Percentiles rank a stretch among this genome's conserved stretches.
Conservation (phyloP, 192 early-diverging fungal genomes). For the Mortierella alpina region DNA sequence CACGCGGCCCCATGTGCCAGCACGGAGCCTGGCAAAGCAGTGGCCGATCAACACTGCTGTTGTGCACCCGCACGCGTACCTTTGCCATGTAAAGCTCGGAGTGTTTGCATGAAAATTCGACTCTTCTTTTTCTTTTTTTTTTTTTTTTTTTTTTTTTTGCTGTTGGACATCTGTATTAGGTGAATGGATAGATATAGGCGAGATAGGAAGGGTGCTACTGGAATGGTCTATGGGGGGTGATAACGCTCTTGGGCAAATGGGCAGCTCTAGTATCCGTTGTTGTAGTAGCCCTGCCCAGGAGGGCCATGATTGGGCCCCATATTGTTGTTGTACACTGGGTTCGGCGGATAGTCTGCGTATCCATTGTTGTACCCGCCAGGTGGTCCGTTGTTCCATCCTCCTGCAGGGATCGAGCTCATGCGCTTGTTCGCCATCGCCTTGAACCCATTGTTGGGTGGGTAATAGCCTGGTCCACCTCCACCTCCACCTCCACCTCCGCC, state of each 20-base stretch:
- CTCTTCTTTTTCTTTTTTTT: no score
- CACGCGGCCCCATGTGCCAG: no score
- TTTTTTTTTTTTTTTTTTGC: no score
- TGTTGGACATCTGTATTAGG: no score
- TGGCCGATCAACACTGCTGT: no score
- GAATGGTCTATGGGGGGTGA: no score
- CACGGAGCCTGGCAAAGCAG: no score
- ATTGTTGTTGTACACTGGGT: slow-evolving; percentile 4
- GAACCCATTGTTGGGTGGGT: slow-evolving; percentile 41
- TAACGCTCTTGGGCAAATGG: not conserved
- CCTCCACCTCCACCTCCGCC: slow-evolving; percentile 1
- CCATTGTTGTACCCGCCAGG: not conserved
- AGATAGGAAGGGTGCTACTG: no score
- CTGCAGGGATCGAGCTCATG: slow-evolving; percentile 43
- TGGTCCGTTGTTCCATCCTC: slow-evolving; percentile 27
- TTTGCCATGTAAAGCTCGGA: no score
- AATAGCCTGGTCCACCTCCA: slow-evolving; percentile 23
- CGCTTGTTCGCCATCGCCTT: slow-evolving; percentile 41
- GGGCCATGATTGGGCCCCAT: not conserved
- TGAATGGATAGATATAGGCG: no score
- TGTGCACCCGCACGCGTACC: no score
- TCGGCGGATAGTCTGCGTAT: slow-evolving; percentile 18
- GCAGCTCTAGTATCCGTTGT: slow-evolving; percentile 16
- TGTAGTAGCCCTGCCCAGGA: slow-evolving; percentile 16
- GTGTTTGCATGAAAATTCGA: no score